Percentiles rank a stretch among this genome's conserved stretches.
phyloP scores from a whole-genome alignment of 768 basidiomycete species.

The Bullera alba region DNA sequence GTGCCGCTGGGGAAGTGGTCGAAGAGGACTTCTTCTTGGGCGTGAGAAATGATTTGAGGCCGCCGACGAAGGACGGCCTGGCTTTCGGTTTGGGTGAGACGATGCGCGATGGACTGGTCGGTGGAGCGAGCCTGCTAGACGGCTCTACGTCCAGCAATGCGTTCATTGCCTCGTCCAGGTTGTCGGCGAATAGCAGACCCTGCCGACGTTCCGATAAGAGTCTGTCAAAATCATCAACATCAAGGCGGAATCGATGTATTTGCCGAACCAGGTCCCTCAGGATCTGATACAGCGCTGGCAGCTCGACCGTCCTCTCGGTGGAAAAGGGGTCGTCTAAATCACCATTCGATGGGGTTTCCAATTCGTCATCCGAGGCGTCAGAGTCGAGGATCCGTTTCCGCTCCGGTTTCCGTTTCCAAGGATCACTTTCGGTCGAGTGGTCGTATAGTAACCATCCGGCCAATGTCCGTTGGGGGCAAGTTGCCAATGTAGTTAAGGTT shows the following conservation, averaged over 20 bases:
- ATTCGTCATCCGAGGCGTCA: background rate
- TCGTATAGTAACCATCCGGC: conserved; percentile 78
- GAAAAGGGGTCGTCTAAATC: conserved; percentile 75
- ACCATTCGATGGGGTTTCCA: conserved; percentile 27
- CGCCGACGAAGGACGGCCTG: conserved; percentile 7
- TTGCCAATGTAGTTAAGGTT: conserved; percentile 66
- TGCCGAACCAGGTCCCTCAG: conserved; percentile 73
- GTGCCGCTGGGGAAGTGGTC: conserved; percentile 28
- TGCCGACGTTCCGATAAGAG: conserved; percentile 77
- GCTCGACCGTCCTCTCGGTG: conserved; percentile 51
- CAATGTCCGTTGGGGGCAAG: conserved; percentile 78
- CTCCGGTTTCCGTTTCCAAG: background rate
- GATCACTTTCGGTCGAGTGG: conserved; percentile 14
- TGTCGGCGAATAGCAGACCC: conserved; percentile 84
- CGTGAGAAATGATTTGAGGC: conserved; percentile 54
- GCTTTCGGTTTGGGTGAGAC: conserved; percentile 8
- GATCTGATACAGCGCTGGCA: conserved; percentile 70
- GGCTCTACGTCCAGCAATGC: conserved; percentile 61
- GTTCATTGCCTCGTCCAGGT: conserved; percentile 78
- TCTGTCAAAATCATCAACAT: conserved; percentile 72
- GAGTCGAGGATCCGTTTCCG: background rate
- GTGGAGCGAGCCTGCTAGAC: conserved; percentile 5
- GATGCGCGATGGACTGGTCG: conserved; percentile 2
- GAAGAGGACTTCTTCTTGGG: conserved; percentile 59
- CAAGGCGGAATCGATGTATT: conserved; percentile 68